Evolutionary conservation across 2,329 filamentous ascomycete genomes (phyloP).

Genomic region (Monilinia fructigena): DNA sequence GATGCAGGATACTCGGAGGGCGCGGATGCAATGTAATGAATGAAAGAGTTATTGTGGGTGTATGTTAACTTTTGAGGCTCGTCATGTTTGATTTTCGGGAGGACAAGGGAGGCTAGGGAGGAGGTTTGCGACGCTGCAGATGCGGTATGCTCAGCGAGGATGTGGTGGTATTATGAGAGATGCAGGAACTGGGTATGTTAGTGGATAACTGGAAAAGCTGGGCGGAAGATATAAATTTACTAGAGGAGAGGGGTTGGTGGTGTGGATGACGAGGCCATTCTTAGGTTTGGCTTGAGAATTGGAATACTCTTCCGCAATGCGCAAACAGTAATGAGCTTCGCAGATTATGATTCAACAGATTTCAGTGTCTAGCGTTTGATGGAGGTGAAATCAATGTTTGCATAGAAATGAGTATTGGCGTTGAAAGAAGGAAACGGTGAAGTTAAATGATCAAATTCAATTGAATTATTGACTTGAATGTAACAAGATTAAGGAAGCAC

Average conservation of each 20-base stretch:
- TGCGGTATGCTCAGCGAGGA: constrained; percentile 88
- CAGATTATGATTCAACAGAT: not conserved
- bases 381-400: not conserved
- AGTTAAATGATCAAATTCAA: not conserved
- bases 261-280: constrained; percentile 71
- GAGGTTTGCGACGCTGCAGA: constrained; percentile 80
- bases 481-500: constrained; percentile 6
- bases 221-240: constrained; percentile 48
- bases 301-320: not conserved
- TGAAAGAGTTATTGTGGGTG: constrained; percentile 86
- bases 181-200: constrained; percentile 67
- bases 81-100: constrained; percentile 87
- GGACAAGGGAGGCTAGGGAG: constrained; percentile 86
- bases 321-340: not conserved
- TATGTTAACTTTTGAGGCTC: constrained; percentile 87
- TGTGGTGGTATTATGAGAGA: constrained; percentile 89
- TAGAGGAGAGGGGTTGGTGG: constrained; percentile 69
- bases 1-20: constrained; percentile 60
- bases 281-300: constrained; percentile 25
- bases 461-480: not conserved
- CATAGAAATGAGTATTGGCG: not conserved
- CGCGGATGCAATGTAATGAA: constrained; percentile 91
- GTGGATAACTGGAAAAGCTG: constrained; percentile 7
- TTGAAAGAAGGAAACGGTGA: not conserved
- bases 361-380: not conserved